Conservation (phyloP, 106 monocot species). For the Apostasia shenzhenica region DNA sequence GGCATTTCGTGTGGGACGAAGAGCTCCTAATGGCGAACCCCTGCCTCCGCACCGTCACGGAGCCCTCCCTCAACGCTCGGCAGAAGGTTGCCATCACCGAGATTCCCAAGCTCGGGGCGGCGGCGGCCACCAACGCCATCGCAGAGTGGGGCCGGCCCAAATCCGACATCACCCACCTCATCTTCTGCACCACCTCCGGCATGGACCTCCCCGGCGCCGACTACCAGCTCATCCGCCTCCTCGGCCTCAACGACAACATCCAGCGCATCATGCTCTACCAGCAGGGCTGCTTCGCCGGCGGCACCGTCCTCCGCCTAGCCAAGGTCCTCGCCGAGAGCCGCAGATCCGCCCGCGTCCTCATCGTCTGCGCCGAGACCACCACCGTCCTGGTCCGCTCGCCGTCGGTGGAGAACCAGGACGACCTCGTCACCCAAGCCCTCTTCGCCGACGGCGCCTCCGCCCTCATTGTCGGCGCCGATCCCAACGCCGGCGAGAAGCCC, state of each 20-base stretch:
- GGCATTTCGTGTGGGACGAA: not conserved
- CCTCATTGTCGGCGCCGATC: too few relatives aligned
- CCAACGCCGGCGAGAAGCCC: too few relatives aligned
- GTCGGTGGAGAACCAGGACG: too few relatives aligned
- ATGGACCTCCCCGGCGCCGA: slow-evolving; percentile 10
- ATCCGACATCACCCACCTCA: slow-evolving; percentile 13
- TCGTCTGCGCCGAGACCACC: not conserved
- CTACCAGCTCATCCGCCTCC: slow-evolving; percentile 7
- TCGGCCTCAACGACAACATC: slow-evolving; percentile 2
- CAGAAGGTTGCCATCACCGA: not conserved
- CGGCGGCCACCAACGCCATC: not conserved
- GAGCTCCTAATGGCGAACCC: slow-evolving; percentile 2
- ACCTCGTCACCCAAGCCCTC: too few relatives aligned
- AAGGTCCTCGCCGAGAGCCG: slow-evolving; percentile 7
- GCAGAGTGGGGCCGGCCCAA: slow-evolving; percentile 6
- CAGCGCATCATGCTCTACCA: slow-evolving; percentile 18
- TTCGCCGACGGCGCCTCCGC: too few relatives aligned
- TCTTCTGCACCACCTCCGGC: slow-evolving; percentile 1
- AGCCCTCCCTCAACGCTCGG: slow-evolving; percentile 4
- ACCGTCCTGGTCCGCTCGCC: not conserved
- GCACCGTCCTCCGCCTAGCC: not conserved
- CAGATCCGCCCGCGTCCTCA: not conserved
- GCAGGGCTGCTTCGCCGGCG: too few relatives aligned
- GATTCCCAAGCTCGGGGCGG: not conserved
- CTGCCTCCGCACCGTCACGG: not conserved